phyloP scores from a whole-genome alignment of 1,284 basidiomycete genomes.

The Hemileia vastatrix region DNA sequence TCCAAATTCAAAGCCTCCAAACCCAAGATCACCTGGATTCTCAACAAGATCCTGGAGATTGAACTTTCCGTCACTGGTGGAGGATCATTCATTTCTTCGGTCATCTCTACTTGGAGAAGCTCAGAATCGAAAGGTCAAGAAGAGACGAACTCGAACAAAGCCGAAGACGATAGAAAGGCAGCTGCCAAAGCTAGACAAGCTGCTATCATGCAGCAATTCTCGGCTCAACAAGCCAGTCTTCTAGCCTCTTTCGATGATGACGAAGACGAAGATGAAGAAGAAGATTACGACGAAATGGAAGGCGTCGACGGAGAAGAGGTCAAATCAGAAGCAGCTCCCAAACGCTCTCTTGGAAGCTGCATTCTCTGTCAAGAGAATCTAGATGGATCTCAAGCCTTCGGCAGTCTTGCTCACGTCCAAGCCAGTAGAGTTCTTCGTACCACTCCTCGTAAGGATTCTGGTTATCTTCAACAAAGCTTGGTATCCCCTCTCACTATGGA shows the following conservation, averaged over 20 bases:
- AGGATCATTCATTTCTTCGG: conserved; percentile 11
- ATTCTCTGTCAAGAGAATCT: conserved; percentile 97
- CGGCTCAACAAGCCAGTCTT: conserved; percentile 75
- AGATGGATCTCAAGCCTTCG: conserved; percentile 63
- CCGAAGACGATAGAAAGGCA: conserved; percentile 60
- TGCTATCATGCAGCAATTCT: conserved; percentile 84
- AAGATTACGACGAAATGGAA: conserved; percentile 49
- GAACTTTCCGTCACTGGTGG: conserved; percentile 52
- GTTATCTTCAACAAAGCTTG: conserved; percentile 65
- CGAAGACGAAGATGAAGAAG: conserved; percentile 58
- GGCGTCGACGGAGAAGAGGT: conserved; percentile 52
- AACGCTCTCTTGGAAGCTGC: conserved; percentile 65
- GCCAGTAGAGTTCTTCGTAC: conserved; percentile 73
- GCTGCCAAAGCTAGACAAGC: conserved; percentile 75
- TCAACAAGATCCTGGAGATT: conserved; percentile 54
- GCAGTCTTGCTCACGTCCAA: conserved; percentile 79
- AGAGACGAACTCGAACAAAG: conserved; percentile 48
- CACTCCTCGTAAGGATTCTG: conserved; percentile 60
- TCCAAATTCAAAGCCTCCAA: conserved; percentile 54
- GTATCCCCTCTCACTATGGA: conserved; percentile 60
- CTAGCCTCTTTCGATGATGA: conserved; percentile 43
- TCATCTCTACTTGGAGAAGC: not conserved
- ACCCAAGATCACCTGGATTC: conserved; percentile 63
- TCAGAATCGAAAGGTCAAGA: conserved; percentile 9
- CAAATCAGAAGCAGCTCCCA: conserved; percentile 47